A percentile compares a stretch with the other conserved stretches of the same genome.
phyloP scores from a whole-genome alignment of 345 rosid genomes.

The Trapa bicornis region DNA sequence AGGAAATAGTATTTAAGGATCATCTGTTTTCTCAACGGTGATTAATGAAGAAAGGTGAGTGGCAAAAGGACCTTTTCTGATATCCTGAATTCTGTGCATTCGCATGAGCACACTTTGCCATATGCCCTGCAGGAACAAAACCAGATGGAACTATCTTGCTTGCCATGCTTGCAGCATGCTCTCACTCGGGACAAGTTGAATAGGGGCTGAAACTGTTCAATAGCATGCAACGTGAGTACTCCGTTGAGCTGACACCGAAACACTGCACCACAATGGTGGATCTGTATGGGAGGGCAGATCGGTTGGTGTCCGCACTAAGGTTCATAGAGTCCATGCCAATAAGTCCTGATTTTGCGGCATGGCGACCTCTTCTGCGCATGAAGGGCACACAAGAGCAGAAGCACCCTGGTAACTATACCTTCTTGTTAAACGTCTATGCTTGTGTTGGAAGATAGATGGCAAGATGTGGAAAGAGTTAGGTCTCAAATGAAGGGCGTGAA shows the following conservation, averaged over 20 bases:
- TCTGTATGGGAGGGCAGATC: constrained; percentile 66
- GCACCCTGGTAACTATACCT: constrained; percentile 24
- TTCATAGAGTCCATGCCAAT: constrained; percentile 62
- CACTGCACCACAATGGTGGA: constrained; percentile 76
- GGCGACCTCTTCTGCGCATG: constrained; percentile 55
- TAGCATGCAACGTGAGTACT: neutral
- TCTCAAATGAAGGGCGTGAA: constrained; percentile 32
- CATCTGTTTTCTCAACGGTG: neutral
- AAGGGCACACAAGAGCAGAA: constrained; percentile 12
- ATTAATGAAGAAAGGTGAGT: neutral
- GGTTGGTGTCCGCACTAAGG: constrained; percentile 45
- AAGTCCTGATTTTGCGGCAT: constrained; percentile 57
- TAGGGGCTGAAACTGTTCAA: neutral
- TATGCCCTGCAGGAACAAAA: constrained; percentile 2
- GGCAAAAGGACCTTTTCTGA: neutral
- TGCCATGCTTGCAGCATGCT: neutral
- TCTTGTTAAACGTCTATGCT: constrained; percentile 28
- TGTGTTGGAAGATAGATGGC: constrained; percentile 24
- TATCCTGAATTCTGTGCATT: neutral
- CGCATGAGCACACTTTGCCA: neutral
- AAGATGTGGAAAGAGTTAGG: constrained; percentile 21
- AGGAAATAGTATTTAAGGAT: too few relatives aligned
- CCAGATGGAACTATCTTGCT: neutral
- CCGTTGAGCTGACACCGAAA: constrained; percentile 27
- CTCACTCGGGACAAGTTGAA: neutral